Percentiles rank a stretch among this genome's conserved stretches.
Conservation (phyloP, 257 asterid species). For the Penstemon newberryi region DNA sequence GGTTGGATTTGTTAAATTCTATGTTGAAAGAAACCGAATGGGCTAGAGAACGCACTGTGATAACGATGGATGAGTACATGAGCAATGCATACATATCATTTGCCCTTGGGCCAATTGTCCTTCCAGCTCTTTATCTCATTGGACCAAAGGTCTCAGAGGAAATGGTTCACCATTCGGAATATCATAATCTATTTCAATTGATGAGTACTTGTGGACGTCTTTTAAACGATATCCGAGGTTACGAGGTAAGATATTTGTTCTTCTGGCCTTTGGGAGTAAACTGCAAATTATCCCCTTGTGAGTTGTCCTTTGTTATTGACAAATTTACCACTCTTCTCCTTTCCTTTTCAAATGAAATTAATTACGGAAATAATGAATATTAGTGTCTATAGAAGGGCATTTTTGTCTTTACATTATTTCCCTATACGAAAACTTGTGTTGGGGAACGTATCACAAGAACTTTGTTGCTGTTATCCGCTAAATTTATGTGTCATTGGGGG, state of each 20-base stretch:
- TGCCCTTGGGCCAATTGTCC: constrained; percentile 87
- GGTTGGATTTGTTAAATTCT: constrained; percentile 67
- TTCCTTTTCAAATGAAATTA: too few relatives aligned
- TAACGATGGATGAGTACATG: constrained; percentile 74
- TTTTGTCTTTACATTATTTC: too few relatives aligned
- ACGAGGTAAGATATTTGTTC: constrained; percentile 51
- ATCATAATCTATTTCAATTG: constrained; percentile 51
- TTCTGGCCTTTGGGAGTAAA: neutral
- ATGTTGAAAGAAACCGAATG: constrained; percentile 89
- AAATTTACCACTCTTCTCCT: too few relatives aligned
- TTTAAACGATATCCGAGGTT: constrained; percentile 69
- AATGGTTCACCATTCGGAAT: constrained; percentile 58
- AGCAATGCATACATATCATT: constrained; percentile 68
- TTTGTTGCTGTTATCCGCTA: too few relatives aligned
- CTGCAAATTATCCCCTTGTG: too few relatives aligned
- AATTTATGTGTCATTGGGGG: too few relatives aligned
- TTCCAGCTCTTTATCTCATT: constrained; percentile 73
- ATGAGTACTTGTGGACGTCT: constrained; percentile 86
- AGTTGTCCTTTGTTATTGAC: too few relatives aligned
- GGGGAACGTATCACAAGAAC: too few relatives aligned
- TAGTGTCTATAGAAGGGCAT: too few relatives aligned
- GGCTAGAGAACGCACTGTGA: constrained; percentile 42
- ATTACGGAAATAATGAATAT: too few relatives aligned
- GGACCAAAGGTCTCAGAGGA: constrained; percentile 84
- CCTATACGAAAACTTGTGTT: too few relatives aligned